Conservation (phyloP, 129 eudicot genomes). For the Arctium lappa region DNA sequence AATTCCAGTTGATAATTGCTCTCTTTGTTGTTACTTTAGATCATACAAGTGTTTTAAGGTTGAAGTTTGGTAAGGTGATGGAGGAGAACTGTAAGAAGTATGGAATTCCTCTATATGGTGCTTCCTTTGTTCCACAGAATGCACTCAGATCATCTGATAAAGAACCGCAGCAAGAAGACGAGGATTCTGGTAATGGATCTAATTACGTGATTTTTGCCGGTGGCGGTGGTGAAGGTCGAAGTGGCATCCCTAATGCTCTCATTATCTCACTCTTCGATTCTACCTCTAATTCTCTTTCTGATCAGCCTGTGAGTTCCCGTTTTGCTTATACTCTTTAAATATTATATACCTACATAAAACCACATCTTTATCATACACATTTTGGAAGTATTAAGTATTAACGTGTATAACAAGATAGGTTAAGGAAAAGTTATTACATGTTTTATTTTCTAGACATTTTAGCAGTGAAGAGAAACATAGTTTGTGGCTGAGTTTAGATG, state of each 20-base stretch:
- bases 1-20: background rate
- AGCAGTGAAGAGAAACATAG: background rate
- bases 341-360: background rate
- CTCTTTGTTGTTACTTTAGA: background rate
- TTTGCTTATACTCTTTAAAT: background rate
- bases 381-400: background rate
- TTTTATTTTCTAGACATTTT: background rate
- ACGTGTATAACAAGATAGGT: background rate
- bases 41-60: background rate
- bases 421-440: background rate
- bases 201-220: conserved; percentile 62
- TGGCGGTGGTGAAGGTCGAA: conserved; percentile 91
- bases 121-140: conserved; percentile 55
- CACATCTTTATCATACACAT: background rate
- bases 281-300: conserved; percentile 61
- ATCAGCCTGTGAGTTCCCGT: conserved; percentile 49
- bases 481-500: background rate
- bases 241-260: conserved; percentile 76
- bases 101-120: conserved; percentile 79
- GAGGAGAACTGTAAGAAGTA: conserved; percentile 40
- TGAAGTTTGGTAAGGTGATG: background rate
- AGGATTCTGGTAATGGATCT: conserved; percentile 13
- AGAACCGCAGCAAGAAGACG: background rate
- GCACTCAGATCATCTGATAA: conserved; percentile 27
- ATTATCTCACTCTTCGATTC: conserved; percentile 49